phyloP scores from a whole-genome alignment of 1,139 yeast species.

The Wickerhamomyces sp. region DNA sequence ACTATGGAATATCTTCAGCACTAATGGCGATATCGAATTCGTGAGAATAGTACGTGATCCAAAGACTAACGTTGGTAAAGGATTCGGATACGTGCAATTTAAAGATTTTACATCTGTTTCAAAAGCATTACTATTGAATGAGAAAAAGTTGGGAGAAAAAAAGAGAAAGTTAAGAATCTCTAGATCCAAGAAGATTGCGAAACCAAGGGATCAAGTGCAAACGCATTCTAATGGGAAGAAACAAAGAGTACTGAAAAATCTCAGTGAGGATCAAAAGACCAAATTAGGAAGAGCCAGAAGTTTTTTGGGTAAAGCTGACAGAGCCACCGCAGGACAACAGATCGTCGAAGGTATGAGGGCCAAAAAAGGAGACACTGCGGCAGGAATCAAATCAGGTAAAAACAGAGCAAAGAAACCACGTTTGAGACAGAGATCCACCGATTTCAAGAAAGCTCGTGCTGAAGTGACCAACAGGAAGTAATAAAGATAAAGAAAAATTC shows the following conservation, averaged over 20 bases:
- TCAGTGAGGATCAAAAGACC: slow-evolving; percentile 65
- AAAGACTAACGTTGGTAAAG: slow-evolving; percentile 93
- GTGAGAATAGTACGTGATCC: slow-evolving; percentile 90
- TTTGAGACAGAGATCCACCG: slow-evolving; percentile 23
- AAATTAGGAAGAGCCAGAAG: slow-evolving; percentile 74
- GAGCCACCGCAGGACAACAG: slow-evolving; percentile 53
- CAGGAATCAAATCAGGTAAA: slow-evolving; percentile 54
- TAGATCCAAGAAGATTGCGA: slow-evolving; percentile 62
- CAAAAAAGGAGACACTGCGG: slow-evolving; percentile 54
- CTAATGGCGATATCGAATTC: slow-evolving; percentile 71
- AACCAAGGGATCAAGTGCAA: slow-evolving; percentile 24
- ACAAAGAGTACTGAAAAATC: slow-evolving; percentile 20
- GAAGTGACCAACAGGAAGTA: neutral
- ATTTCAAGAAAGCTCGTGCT: slow-evolving; percentile 18
- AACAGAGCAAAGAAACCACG: slow-evolving; percentile 56
- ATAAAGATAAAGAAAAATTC: no score
- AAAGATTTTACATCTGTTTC: slow-evolving; percentile 74
- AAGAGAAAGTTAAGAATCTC: slow-evolving; percentile 72
- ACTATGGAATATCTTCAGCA: slow-evolving; percentile 76
- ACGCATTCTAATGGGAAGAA: slow-evolving; percentile 14
- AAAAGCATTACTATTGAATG: slow-evolving; percentile 76
- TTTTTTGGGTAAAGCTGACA: slow-evolving; percentile 74
- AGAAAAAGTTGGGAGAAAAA: slow-evolving; percentile 42
- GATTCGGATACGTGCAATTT: slow-evolving; percentile 95
- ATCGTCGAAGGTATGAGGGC: slow-evolving; percentile 81